Conservation (phyloP, 192 early-diverging fungal species). For the Coemansia sp. region DNA sequence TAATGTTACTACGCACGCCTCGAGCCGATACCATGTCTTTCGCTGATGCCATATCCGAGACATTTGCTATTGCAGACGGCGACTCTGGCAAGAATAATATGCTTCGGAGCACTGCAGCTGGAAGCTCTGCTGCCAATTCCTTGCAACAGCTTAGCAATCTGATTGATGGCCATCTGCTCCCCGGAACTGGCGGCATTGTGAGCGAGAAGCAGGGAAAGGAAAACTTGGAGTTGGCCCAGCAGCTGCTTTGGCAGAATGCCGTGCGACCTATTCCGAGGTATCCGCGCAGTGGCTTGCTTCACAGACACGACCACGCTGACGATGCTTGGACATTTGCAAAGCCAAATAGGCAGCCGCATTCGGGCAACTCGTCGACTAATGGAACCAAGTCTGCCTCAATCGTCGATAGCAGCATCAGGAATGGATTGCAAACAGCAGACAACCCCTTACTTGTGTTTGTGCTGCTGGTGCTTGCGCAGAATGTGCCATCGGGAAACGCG, state of each 20-base stretch:
- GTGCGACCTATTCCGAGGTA: slow-evolving; percentile 43
- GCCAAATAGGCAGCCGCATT: slow-evolving; percentile 1
- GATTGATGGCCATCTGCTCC: slow-evolving; percentile 21
- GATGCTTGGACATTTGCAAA: slow-evolving; percentile 42
- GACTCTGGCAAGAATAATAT: neutral
- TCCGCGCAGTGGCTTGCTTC: slow-evolving; percentile 33
- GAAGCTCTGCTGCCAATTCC: neutral
- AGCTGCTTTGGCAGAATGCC: slow-evolving; percentile 48
- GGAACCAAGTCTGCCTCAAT: neutral
- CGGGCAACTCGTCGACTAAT: too few relatives aligned
- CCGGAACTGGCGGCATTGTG: neutral
- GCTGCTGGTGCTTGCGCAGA: slow-evolving; percentile 16
- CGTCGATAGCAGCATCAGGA: slow-evolving; percentile 5
- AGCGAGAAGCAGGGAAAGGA: slow-evolving; percentile 1
- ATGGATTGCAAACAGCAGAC: neutral
- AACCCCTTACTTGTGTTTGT: slow-evolving; percentile 22
- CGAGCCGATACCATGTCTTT: neutral
- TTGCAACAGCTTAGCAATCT: slow-evolving; percentile 13
- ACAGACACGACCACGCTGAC: slow-evolving; percentile 19
- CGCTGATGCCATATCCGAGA: neutral
- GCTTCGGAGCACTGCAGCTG: neutral
- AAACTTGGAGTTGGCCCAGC: slow-evolving; percentile 21
- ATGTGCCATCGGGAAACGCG: slow-evolving; percentile 4
- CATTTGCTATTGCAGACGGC: too few relatives aligned
- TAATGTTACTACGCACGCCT: slow-evolving; percentile 7